A percentile compares a stretch with the other conserved stretches of the same genome.
Conservation (phyloP, 345 rosid genomes). For the Raphanus sativus region DNA sequence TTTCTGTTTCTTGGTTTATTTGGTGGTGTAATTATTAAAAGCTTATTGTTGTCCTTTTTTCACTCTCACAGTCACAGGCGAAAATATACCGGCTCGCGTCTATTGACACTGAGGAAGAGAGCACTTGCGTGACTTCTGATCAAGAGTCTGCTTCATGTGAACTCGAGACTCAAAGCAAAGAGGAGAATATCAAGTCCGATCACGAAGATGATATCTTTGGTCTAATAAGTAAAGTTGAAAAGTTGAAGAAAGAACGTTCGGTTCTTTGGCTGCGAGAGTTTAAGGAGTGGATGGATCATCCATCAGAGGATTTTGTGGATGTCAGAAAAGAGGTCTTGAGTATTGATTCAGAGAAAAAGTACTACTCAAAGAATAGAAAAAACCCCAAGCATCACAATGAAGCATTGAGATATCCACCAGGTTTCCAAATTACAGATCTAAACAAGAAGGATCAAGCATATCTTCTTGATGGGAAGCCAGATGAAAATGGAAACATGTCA, state of each 20-base stretch:
- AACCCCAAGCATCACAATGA: slow-evolving; percentile 50
- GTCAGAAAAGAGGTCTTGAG: slow-evolving; percentile 32
- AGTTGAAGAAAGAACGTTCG: slow-evolving; percentile 88
- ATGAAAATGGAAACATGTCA: slow-evolving; percentile 44
- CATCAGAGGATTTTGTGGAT: slow-evolving; percentile 49
- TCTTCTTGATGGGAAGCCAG: slow-evolving; percentile 44
- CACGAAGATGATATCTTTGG: slow-evolving; percentile 84
- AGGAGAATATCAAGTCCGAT: slow-evolving; percentile 62
- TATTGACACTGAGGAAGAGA: slow-evolving; percentile 76
- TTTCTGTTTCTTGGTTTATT: slow-evolving; percentile 19
- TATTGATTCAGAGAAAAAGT: slow-evolving; percentile 42
- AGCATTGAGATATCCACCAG: slow-evolving; percentile 49
- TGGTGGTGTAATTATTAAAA: slow-evolving; percentile 11
- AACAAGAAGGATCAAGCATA: slow-evolving; percentile 44
- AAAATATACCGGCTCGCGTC: slow-evolving; percentile 77
- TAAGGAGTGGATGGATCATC: slow-evolving; percentile 91
- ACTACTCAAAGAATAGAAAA: slow-evolving; percentile 39
- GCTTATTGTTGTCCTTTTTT: slow-evolving; percentile 9
- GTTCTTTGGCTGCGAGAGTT: slow-evolving; percentile 88
- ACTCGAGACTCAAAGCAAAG: slow-evolving; percentile 67
- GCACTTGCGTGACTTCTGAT: slow-evolving; percentile 66
- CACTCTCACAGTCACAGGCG: slow-evolving; percentile 66
- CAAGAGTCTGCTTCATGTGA: slow-evolving; percentile 69
- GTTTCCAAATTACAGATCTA: slow-evolving; percentile 52
- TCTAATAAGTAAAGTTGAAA: slow-evolving; percentile 80